Base-by-base conservation (phyloP, 495 filamentous ascomycete species). In the Xylaria nigripes region DNA sequence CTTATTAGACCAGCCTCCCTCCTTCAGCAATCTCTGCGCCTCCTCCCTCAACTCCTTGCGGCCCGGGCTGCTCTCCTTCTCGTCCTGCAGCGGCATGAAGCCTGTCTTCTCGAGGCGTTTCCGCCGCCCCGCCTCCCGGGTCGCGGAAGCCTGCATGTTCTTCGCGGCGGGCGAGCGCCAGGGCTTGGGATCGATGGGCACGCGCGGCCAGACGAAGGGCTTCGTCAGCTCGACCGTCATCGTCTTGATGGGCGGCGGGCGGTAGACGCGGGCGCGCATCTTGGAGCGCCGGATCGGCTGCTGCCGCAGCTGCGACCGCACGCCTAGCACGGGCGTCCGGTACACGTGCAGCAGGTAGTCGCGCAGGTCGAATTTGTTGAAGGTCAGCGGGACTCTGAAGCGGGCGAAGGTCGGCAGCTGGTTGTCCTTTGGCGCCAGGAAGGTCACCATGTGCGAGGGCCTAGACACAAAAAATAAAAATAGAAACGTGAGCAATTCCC, bases 281-380 rank as follows among this genome's bases (percentile, higher is more conserved):
- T 74, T 77, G 45, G 72, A 72, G 47, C 72, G 77, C 48, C 68
- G 68, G 25, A 87, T 74, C 45, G 76, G 79, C 60, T 79, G 76
- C 64, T 86, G 81, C 68, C 87, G 80, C 67, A 96, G 76, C 62
- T 82, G 94, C 55, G 86, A 89, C 25, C 90, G 85, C 54, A 96
- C 80, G 32, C 69, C 71, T n/a, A 81, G 65, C 32, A 82, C 80
- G 45, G 77, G 69, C 50, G 93, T 81, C 45, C 77, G 74, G 71
- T 96, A 95, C 18, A 69, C 77, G 63, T 89, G 76, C 61, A 80
- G 80, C 45, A 96, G 84, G 73, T 95, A 96, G 76, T 94, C 89
- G 66, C 86, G 85, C 23, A 95, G 68, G 70, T 95, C 90, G 59
- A 95, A 82, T 72, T 96, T 95, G 80, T 86, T 90, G 76, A 94